A percentile compares a stretch with the other conserved stretches of the same genome.
Evolutionary conservation across 2,329 filamentous ascomycete genomes (phyloP).

Genomic region (Magnaporthiopsis rhizophila): DNA sequence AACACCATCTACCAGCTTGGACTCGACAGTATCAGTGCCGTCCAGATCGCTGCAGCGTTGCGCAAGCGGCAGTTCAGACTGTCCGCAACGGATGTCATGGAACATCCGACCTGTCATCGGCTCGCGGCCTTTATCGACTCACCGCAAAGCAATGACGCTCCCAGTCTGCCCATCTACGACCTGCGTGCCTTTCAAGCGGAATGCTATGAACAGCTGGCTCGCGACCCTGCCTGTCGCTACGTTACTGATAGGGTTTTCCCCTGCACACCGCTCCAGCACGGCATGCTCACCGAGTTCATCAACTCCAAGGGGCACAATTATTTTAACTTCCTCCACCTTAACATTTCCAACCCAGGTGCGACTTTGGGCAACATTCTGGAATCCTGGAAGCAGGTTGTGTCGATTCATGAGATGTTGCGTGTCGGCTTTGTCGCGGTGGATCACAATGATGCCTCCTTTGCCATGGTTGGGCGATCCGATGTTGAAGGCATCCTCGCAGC

Average conservation of each 20-base stretch:
- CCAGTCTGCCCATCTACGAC: slow-evolving; percentile 24
- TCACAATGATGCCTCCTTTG: slow-evolving; percentile 54
- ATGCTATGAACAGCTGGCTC: background rate
- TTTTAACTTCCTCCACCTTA: slow-evolving; percentile 61
- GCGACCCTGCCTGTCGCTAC: background rate
- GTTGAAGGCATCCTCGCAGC: slow-evolving; percentile 8
- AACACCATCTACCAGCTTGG: slow-evolving; percentile 84
- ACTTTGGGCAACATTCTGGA: slow-evolving; percentile 27
- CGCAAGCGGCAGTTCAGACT: slow-evolving; percentile 50
- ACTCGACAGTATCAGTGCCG: slow-evolving; percentile 81
- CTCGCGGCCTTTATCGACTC: slow-evolving; percentile 21
- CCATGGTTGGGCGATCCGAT: slow-evolving; percentile 48
- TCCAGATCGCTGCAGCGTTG: slow-evolving; percentile 65
- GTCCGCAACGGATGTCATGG: slow-evolving; percentile 67
- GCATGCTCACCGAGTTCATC: slow-evolving; percentile 69
- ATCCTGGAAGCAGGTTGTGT: slow-evolving; percentile 52
- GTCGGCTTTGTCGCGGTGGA: slow-evolving; percentile 63
- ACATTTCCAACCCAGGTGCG: slow-evolving; percentile 27
- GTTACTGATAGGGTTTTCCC: slow-evolving; percentile 56
- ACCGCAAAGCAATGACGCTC: background rate
- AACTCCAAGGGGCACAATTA: slow-evolving; percentile 62
- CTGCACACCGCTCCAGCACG: slow-evolving; percentile 71
- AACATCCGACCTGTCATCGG: slow-evolving; percentile 40
- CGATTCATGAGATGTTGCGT: slow-evolving; percentile 62
- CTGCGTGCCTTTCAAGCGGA: slow-evolving; percentile 28